A percentile compares a stretch with the other conserved stretches of the same genome.
Evolutionary conservation across 192 early-diverging fungal species (phyloP).

Genomic region (Gonapodya sp.): DNA sequence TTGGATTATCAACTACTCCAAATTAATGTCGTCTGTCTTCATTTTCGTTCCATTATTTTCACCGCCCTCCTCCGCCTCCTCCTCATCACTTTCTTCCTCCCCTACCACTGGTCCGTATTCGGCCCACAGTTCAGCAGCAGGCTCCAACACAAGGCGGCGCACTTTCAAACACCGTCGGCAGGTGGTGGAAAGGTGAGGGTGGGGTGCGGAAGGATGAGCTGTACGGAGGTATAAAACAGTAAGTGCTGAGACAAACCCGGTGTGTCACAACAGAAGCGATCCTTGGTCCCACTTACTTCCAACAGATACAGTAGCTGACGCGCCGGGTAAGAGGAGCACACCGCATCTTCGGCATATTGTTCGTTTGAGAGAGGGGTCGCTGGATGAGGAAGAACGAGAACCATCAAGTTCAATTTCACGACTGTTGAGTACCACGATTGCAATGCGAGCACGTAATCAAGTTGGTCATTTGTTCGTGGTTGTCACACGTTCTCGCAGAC

Average conservation of each 20-base stretch:
- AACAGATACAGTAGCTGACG: neutral
- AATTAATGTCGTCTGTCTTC: constrained; percentile 65
- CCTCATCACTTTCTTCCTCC: neutral
- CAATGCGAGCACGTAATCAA: neutral
- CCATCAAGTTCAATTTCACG: neutral
- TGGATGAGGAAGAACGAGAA: neutral
- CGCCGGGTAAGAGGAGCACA: neutral
- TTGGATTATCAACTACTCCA: constrained; percentile 96
- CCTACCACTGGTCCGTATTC: neutral
- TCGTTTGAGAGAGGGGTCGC: neutral
- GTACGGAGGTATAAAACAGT: neutral
- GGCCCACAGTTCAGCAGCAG: neutral
- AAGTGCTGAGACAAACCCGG: neutral
- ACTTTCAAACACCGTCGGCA: neutral
- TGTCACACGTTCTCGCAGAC: too few relatives aligned
- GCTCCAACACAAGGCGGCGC: neutral
- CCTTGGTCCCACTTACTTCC: neutral
- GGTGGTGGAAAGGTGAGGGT: neutral
- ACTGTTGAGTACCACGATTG: neutral
- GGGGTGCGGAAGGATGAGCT: neutral
- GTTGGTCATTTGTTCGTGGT: neutral
- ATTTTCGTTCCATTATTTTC: neutral
- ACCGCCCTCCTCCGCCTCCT: constrained; percentile 5
- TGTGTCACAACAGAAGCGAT: neutral
- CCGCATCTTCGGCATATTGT: neutral